Base-by-base conservation (phyloP, 306 rosid species). In the Abrus precatorius region DNA sequence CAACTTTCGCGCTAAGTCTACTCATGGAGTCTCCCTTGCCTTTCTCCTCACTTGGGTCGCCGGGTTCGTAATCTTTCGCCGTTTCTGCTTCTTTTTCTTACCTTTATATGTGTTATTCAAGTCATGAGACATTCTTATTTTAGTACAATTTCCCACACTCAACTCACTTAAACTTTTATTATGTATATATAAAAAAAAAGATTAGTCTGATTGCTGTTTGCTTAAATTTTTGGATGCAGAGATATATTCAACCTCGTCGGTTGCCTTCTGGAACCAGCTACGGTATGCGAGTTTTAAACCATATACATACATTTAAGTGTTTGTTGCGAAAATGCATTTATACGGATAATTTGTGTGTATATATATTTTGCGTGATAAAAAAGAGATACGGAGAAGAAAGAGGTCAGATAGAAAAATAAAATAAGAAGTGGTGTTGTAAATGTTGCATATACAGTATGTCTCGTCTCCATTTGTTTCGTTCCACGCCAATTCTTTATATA, bases 41-140 rank as follows among this genome's bases (percentile, higher is more conserved):
- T 95, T 95, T 80, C 98, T 95, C 48, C 90, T 92, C 87, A 87
- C 99, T 82, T 95, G 99, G 99, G 89, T 95, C 14, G 98, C 95
- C 3, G 99, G 99, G 99, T 93, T 48, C 4, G 86, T 62, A 3
- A 36, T 6, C 4, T 32, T 38, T 30, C 3, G 0, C 40, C 48
- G 28, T 54, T 69, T 38, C 7, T 32, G 10, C 9, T 75, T 60
- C 1, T 13, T 69, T 69, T 54, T 1, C 20, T 54, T 61, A 12
- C 34, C 13, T n/a, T 20, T 20, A 20, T 20, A 20, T 20, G 20
- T 20, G 20, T 20, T 20, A 20, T 20, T 20, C 20, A 20, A 20
- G 20, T 20, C 20, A 20, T 20, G 20, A 20, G 20, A 20, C 20
- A 20, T 20, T 20, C 20, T 20, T 20, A 20, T 20, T 20, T 20